Evolutionary conservation across 305 asterid species (phyloP).

Genomic region (Petunia hybrid): DNA sequence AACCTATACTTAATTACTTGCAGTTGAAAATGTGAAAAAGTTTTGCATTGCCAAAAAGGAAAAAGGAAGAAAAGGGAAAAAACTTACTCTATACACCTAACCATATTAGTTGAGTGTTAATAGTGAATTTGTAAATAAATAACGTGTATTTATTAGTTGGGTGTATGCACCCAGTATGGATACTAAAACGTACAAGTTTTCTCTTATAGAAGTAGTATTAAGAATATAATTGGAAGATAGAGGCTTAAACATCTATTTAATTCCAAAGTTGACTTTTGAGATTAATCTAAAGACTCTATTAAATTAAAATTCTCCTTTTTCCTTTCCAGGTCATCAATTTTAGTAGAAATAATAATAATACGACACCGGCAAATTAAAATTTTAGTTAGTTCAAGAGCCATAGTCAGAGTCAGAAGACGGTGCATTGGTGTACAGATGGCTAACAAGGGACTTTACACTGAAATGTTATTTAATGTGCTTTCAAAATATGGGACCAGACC

Average conservation of each 20-base stretch:
- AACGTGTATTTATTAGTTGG: no score
- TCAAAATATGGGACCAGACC: background rate
- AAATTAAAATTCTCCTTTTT: background rate
- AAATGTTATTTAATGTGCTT: background rate
- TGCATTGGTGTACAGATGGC: conserved; percentile 11
- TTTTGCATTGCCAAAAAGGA: background rate
- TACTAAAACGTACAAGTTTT: background rate
- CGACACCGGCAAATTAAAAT: conserved; percentile 22
- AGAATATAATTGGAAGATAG: background rate
- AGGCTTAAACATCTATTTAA: background rate
- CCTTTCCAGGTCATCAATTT: background rate
- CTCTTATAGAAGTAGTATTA: background rate
- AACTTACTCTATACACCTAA: background rate
- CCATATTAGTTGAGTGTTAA: no score
- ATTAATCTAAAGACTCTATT: background rate
- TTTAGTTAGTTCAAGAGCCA: conserved; percentile 17
- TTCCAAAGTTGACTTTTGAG: conserved; percentile 6
- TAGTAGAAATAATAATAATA: background rate
- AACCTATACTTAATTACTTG: background rate
- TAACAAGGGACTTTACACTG: background rate
- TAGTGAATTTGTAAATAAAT: no score
- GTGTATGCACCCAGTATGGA: no score
- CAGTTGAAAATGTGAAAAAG: background rate
- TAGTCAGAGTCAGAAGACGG: conserved; percentile 20
- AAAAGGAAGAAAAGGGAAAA: background rate